Conservation (phyloP, 352 stramenopile species). For the Pythium rishiriense region DNA sequence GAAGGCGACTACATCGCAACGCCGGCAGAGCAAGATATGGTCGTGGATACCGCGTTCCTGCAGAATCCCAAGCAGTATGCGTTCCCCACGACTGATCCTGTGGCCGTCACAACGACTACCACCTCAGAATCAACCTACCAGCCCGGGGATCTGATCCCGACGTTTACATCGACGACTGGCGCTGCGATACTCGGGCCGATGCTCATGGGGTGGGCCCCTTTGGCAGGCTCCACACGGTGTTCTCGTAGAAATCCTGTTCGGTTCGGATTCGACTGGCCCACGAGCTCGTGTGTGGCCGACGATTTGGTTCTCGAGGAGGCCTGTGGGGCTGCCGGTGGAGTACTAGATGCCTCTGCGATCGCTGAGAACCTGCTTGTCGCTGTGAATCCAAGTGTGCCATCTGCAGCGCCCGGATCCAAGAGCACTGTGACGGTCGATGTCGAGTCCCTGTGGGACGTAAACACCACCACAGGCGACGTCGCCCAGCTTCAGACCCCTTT, state of each 20-base stretch:
- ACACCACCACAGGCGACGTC: neutral
- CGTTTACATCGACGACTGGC: constrained; percentile 25
- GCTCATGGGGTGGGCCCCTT: constrained; percentile 25
- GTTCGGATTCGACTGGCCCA: constrained; percentile 25
- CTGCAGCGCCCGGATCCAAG: neutral
- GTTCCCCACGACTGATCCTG: constrained; percentile 10
- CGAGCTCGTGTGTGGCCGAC: constrained; percentile 18
- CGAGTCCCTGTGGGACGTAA: constrained; percentile 14
- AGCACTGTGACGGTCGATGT: constrained; percentile 20
- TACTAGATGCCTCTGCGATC: constrained; percentile 23
- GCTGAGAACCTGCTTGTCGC: constrained; percentile 23
- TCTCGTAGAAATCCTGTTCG: constrained; percentile 26
- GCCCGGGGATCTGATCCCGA: constrained; percentile 36
- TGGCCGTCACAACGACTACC: neutral
- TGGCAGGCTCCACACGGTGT: constrained; percentile 33
- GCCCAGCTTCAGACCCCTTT: constrained; percentile 13
- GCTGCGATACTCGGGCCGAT: constrained; percentile 19
- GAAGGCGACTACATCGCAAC: constrained; percentile 37
- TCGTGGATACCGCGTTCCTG: constrained; percentile 35
- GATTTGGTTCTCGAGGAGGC: constrained; percentile 10
- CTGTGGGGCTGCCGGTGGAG: constrained; percentile 12
- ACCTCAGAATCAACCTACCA: constrained; percentile 18
- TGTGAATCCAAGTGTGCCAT: constrained; percentile 8
- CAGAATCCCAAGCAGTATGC: constrained; percentile 40
- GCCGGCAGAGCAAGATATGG: constrained; percentile 34